Conservation (phyloP, 1,139 yeast genomes). For the Sugiyamaella paludigena region DNA sequence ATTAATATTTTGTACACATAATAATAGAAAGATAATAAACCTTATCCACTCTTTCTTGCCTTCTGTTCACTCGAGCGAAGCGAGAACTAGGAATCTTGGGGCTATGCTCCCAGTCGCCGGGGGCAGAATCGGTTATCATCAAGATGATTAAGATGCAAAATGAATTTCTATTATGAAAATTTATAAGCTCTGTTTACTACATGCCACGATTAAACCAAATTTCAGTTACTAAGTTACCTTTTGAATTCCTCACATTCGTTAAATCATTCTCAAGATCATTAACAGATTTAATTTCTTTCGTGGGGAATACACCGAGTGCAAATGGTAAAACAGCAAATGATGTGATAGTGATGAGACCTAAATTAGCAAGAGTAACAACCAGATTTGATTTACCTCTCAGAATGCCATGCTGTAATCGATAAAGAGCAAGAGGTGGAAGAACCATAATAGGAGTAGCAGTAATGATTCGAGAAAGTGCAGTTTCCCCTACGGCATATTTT, state of each 20-base stretch:
- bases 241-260: constrained; percentile 53
- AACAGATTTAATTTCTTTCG: constrained; percentile 63
- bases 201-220: constrained; percentile 94
- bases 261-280: constrained; percentile 62
- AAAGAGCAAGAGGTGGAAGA: constrained; percentile 81
- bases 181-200: constrained; percentile 36
- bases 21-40: background rate
- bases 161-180: background rate
- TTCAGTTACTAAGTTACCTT: constrained; percentile 56
- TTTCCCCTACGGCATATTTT: constrained; percentile 88
- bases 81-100: background rate
- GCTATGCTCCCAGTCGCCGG: background rate
- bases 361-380: constrained; percentile 65
- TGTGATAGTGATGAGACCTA: constrained; percentile 81
- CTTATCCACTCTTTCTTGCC: background rate
- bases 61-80: background rate
- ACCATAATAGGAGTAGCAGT: constrained; percentile 98
- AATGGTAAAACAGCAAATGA: constrained; percentile 87
- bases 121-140: background rate
- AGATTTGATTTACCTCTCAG: constrained; percentile 52
- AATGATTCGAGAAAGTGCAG: constrained; percentile 90
- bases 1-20: background rate
- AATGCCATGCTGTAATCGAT: constrained; percentile 66
- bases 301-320: constrained; percentile 95
- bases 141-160: background rate